phyloP scores from a whole-genome alignment of 306 rosid genomes.

The Prunus mira region DNA sequence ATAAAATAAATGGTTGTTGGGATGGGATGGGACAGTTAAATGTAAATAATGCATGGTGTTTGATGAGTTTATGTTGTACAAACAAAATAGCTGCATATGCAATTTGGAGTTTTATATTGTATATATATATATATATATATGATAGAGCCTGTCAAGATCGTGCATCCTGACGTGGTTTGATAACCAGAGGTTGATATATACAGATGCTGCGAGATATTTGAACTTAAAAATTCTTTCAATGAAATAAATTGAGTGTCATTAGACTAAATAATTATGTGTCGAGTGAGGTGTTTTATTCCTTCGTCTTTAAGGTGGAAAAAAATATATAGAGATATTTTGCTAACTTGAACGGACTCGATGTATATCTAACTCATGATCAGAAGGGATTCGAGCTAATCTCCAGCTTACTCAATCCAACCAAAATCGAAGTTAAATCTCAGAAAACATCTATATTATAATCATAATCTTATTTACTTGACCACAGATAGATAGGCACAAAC shows the following conservation, averaged over 20 bases:
- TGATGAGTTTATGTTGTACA: not conserved
- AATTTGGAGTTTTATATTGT: not conserved
- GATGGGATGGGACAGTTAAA: not conserved
- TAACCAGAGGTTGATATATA: not conserved
- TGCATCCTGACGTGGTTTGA: not conserved
- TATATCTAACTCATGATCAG: not conserved
- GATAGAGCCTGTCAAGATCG: not conserved
- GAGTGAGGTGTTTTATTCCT: too few relatives aligned
- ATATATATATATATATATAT: not conserved
- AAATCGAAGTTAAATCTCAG: too few relatives aligned
- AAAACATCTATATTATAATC: too few relatives aligned
- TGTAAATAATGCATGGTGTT: slow-evolving; percentile 2
- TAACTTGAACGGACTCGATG: too few relatives aligned
- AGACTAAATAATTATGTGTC: too few relatives aligned
- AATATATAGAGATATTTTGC: too few relatives aligned
- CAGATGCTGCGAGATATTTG: too few relatives aligned
- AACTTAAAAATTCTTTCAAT: too few relatives aligned
- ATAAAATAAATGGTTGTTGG: not conserved
- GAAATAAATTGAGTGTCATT: too few relatives aligned
- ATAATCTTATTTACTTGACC: too few relatives aligned
- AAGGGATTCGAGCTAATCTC: not conserved
- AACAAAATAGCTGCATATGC: not conserved
- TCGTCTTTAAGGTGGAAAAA: too few relatives aligned
- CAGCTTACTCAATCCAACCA: not conserved
- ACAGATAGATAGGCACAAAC: too few relatives aligned